Evolutionary conservation across 2,329 filamentous ascomycete genomes (phyloP).

Genomic region (Fusarium secorum): DNA sequence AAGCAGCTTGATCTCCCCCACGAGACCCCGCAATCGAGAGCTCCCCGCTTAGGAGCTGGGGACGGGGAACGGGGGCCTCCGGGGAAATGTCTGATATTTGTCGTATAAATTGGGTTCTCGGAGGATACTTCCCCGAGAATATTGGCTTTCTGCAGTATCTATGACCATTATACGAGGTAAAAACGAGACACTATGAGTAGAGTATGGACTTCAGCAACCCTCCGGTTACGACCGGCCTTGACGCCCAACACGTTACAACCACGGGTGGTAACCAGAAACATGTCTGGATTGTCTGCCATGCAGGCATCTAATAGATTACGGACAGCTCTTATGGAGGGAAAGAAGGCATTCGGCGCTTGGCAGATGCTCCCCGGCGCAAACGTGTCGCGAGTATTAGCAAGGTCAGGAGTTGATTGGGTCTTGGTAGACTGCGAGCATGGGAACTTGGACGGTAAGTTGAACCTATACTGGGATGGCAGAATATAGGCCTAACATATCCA

Average conservation of each 20-base stretch:
- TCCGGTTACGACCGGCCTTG: constrained; percentile 27
- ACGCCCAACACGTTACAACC: constrained; percentile 9
- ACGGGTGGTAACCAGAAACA: constrained; percentile 7
- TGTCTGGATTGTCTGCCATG: constrained; percentile 46
- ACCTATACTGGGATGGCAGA: neutral
- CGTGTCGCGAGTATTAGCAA: constrained; percentile 65
- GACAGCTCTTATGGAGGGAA: constrained; percentile 57
- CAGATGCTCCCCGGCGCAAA: constrained; percentile 70
- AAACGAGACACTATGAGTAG: constrained; percentile 27
- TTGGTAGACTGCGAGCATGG: constrained; percentile 66
- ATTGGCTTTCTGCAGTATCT: constrained; percentile 2
- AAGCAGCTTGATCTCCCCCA: constrained; percentile 27
- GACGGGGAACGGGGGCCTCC: neutral
- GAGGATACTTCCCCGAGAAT: neutral
- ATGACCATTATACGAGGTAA: neutral
- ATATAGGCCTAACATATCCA: constrained; percentile 25
- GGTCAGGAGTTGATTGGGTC: constrained; percentile 71
- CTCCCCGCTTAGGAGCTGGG: constrained; percentile 14
- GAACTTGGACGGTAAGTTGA: constrained; percentile 55
- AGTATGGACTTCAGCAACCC: constrained; percentile 14
- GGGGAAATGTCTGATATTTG: neutral
- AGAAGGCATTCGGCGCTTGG: constrained; percentile 65
- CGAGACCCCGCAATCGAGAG: constrained; percentile 33
- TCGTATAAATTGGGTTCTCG: constrained; percentile 7
- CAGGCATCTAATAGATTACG: constrained; percentile 58